phyloP scores from a whole-genome alignment of 1,284 basidiomycete genomes.

The Ustilago lituana region DNA sequence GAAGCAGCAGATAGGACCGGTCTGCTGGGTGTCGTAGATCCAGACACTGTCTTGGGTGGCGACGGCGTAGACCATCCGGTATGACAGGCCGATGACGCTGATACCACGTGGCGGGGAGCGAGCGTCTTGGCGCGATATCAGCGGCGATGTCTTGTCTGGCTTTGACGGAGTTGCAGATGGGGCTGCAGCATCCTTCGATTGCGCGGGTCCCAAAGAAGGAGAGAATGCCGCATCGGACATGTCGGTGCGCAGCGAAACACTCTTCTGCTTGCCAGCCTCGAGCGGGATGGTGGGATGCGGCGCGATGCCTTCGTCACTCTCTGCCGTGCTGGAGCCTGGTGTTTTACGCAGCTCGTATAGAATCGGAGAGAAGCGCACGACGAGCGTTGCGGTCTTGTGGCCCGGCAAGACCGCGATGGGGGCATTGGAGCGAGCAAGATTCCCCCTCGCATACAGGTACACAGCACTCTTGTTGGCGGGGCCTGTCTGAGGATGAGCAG shows the following conservation, averaged over 20 bases:
- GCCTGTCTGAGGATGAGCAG: conserved; percentile 22
- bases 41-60: conserved; percentile 95
- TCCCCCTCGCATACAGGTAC: conserved; percentile 93
- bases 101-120: conserved; percentile 35
- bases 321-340: conserved; percentile 2
- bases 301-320: conserved; percentile 43
- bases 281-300: conserved; percentile 72
- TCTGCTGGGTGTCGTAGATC: conserved; percentile 96
- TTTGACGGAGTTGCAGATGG: conserved; percentile 24
- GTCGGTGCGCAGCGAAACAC: conserved; percentile 68
- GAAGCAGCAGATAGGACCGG: conserved; percentile 88
- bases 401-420: conserved; percentile 95
- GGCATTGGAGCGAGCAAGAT: conserved; percentile 75
- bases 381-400: conserved; percentile 92
- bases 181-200: not conserved
- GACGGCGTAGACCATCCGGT: conserved; percentile 93
- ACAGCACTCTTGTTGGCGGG: conserved; percentile 74
- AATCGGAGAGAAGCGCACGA: conserved; percentile 91
- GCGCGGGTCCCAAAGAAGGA: conserved; percentile 10
- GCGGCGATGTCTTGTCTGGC: conserved; percentile 12
- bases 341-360: conserved; percentile 81
- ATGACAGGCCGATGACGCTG: conserved; percentile 86
- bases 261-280: conserved; percentile 76
- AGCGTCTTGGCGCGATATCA: conserved; percentile 18
- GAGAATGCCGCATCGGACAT: conserved; percentile 12